Base-by-base conservation (phyloP, 2,329 filamentous ascomycete genomes). In the Curvularia sp. region DNA sequence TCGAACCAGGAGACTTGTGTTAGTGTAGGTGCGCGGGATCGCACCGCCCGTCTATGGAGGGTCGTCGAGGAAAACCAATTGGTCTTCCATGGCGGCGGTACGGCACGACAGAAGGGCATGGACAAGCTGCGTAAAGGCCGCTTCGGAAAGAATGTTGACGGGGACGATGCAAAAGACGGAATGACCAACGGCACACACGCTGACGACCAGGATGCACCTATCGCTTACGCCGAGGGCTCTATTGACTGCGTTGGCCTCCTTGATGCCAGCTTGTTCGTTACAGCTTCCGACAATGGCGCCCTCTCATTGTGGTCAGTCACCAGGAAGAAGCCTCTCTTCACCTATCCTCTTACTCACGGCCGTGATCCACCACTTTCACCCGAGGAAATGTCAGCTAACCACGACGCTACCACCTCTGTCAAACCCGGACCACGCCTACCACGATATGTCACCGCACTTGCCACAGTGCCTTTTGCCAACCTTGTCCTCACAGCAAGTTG, bases 21-120 rank as follows among this genome's bases (percentile, higher is more conserved):
- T 59, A 95, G 89, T 61, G 95, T 97, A 18, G 95, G 95, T 55
- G 90, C 92, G 5, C 85, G 95, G 64, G 95, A 99, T 76, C 88
- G 94, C 57, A 97, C 93, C 2, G 95, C 94, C 39, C 85, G 95
- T 58, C 80, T 97, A 67, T 99, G 95, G 95, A 97, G 97, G 78
- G 93, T 99, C 1, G 88, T 92, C 4, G 95, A 99, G 70, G 94
- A 99, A 80, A 92, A 90, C 1, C 95, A 99, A 75, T 86, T 99
- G 6, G 93, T 98, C 1, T 99, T 98, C 78, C 89, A 94, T 48
- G 94, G 93, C 57, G 92, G 93, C 62, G 90, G 88, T 15, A 72
- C 70, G n/a, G 72, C 70, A 33, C 63, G 69, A 49, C 74, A 76
- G 49, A 78, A 78, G 42, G 78, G 80, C 9, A 63, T 73, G 60